A percentile compares a stretch with the other conserved stretches of the same genome.
Conservation (phyloP, 176 grass and related monocot species). For the Zea mays region DNA sequence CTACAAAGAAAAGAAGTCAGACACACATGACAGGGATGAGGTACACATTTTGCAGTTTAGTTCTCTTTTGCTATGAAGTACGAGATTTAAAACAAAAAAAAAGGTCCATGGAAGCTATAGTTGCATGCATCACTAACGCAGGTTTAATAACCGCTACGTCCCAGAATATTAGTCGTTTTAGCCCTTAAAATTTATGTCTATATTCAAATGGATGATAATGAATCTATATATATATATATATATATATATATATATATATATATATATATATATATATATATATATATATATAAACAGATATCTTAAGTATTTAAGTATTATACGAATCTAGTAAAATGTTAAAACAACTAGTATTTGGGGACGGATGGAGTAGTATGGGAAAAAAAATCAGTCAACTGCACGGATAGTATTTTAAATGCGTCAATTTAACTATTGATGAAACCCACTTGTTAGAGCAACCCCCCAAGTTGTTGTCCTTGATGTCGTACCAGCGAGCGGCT, state of each 20-base stretch:
- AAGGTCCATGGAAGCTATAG: not conserved
- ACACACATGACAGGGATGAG: not conserved
- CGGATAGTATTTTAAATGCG: conserved; percentile 9
- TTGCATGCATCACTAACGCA: conserved; percentile 11
- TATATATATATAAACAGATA: no score
- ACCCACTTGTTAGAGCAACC: conserved; percentile 11
- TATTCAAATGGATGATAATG: no score
- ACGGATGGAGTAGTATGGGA: no score
- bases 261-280: no score
- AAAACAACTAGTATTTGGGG: no score
- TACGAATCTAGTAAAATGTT: no score
- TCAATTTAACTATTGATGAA: conserved; percentile 12
- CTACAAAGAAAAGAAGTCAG: conserved; percentile 2
- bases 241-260: no score
- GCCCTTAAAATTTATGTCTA: no score
- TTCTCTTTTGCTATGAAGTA: not conserved
- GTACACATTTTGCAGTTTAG: conserved; percentile 3
- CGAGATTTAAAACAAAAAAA: not conserved
- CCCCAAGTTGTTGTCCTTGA: conserved; percentile 43
- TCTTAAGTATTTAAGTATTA: no score
- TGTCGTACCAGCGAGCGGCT: conserved; percentile 34
- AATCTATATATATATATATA: no score
- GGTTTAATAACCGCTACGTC: not conserved
- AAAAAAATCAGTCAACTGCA: not conserved
- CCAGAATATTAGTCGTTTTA: no score